Conservation (phyloP, 164 flowering plant genomes). For the Tinospora cordifolia region DNA sequence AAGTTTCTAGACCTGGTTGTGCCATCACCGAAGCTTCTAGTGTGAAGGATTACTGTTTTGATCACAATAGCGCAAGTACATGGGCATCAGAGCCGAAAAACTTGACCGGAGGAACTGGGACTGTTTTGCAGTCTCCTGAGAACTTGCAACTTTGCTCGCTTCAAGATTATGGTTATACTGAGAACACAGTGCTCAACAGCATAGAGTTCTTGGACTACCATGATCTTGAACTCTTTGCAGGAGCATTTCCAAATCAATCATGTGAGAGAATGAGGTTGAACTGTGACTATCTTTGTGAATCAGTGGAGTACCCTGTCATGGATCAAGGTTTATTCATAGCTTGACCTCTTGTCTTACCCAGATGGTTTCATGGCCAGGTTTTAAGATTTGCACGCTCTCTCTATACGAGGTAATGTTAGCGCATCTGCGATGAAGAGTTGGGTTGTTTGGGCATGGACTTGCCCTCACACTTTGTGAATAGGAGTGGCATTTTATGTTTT, state of each 20-base stretch:
- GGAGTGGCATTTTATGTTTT: neutral
- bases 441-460: neutral
- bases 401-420: neutral
- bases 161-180: slow-evolving; percentile 34
- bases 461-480: neutral
- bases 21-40: slow-evolving; percentile 11
- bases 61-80: slow-evolving; percentile 18
- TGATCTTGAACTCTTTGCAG: slow-evolving; percentile 30
- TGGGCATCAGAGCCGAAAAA: slow-evolving; percentile 26
- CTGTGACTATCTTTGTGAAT: slow-evolving; percentile 35
- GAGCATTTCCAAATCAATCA: slow-evolving; percentile 32
- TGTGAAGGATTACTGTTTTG: slow-evolving; percentile 20
- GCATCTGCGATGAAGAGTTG: neutral
- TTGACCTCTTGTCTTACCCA: slow-evolving; percentile 18
- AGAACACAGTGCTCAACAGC: slow-evolving; percentile 31
- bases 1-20: slow-evolving; percentile 25
- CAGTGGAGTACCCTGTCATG: slow-evolving; percentile 37
- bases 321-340: slow-evolving; percentile 59
- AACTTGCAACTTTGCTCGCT: slow-evolving; percentile 32
- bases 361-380: neutral
- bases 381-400: neutral
- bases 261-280: slow-evolving; percentile 38
- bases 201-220: slow-evolving; percentile 28
- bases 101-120: slow-evolving; percentile 23
- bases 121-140: slow-evolving; percentile 26